Conservation (phyloP, 2,329 filamentous ascomycete genomes). For the Alternaria sp. region DNA sequence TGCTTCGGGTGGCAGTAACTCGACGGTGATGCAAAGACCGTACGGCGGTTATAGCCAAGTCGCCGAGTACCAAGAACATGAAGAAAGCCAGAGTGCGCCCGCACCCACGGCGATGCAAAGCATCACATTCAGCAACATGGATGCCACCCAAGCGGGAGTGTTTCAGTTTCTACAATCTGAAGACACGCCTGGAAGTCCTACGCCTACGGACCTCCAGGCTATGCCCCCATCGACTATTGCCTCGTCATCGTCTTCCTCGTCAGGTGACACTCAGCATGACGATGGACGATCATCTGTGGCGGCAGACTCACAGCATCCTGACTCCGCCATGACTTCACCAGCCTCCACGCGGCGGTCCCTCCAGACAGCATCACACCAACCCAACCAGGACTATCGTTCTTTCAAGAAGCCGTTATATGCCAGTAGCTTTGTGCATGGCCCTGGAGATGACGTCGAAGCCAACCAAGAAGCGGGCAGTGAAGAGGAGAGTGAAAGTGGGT, state of each 20-base stretch:
- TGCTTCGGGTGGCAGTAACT: slow-evolving; percentile 54
- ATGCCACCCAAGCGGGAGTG: slow-evolving; percentile 29
- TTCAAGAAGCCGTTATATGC: slow-evolving; percentile 41
- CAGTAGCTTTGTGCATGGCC: slow-evolving; percentile 41
- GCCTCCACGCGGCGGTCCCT: slow-evolving; percentile 28
- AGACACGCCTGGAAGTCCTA: slow-evolving; percentile 14
- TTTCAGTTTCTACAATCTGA: slow-evolving; percentile 37
- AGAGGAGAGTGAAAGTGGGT: slow-evolving; percentile 13
- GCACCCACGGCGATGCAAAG: slow-evolving; percentile 15
- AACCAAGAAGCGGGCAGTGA: slow-evolving; percentile 16
- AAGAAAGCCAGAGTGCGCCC: slow-evolving; percentile 21
- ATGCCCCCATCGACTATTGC: slow-evolving; percentile 26
- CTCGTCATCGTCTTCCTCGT: slow-evolving; percentile 29
- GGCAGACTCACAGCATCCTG: slow-evolving; percentile 23
- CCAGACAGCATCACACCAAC: slow-evolving; percentile 13
- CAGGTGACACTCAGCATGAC: slow-evolving; percentile 23
- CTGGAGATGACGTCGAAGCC: slow-evolving; percentile 20
- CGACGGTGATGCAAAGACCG: slow-evolving; percentile 54
- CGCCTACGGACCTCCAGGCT: slow-evolving; percentile 12
- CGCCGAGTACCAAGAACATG: slow-evolving; percentile 27
- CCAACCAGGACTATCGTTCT: slow-evolving; percentile 18
- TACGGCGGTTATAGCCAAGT: slow-evolving; percentile 45
- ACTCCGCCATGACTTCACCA: slow-evolving; percentile 41
- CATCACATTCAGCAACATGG: slow-evolving; percentile 24
- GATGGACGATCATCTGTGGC: slow-evolving; percentile 30